Evolutionary conservation across 2,329 filamentous ascomycete species (phyloP).

Genomic region (Pseudogymnoascus verrucosus): DNA sequence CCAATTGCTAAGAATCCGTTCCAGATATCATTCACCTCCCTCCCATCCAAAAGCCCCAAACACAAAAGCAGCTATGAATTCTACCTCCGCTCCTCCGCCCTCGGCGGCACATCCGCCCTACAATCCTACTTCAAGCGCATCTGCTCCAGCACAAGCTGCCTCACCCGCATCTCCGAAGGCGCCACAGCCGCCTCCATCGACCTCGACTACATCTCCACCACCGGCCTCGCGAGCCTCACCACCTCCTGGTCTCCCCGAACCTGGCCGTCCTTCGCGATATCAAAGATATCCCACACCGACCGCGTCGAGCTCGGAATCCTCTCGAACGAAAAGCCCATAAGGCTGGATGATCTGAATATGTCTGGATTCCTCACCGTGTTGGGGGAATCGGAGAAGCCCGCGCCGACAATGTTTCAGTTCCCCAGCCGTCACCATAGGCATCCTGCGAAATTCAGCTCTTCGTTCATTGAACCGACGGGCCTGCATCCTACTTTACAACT

Average conservation of each 20-base stretch:
- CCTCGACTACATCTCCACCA: constrained; percentile 66
- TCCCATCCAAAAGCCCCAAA: constrained; percentile 41
- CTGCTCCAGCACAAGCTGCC: not conserved
- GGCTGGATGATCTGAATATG: constrained; percentile 68
- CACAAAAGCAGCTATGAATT: not conserved
- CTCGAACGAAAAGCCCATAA: constrained; percentile 53
- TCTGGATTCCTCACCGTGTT: constrained; percentile 72
- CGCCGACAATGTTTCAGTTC: constrained; percentile 74
- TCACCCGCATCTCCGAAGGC: not conserved
- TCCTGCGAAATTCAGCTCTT: constrained; percentile 48
- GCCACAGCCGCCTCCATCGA: constrained; percentile 49
- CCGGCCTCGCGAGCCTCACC: constrained; percentile 56
- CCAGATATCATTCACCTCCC: constrained; percentile 53
- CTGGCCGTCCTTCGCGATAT: constrained; percentile 21
- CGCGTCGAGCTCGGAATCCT: constrained; percentile 78
- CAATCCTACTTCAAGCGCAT: not conserved
- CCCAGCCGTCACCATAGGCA: constrained; percentile 65
- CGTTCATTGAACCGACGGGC: constrained; percentile 64
- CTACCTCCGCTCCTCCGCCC: not conserved
- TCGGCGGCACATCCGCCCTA: not conserved
- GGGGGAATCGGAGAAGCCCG: constrained; percentile 63
- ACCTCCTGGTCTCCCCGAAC: constrained; percentile 49
- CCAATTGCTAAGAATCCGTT: constrained; percentile 15
- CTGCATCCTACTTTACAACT: constrained; percentile 76
- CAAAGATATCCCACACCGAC: constrained; percentile 30